These are phyloP conservation scores for Alternaria longipes DNA, from an alignment of 2,329 filamentous ascomycete genomes.

Conservation along the genomic window DNA sequence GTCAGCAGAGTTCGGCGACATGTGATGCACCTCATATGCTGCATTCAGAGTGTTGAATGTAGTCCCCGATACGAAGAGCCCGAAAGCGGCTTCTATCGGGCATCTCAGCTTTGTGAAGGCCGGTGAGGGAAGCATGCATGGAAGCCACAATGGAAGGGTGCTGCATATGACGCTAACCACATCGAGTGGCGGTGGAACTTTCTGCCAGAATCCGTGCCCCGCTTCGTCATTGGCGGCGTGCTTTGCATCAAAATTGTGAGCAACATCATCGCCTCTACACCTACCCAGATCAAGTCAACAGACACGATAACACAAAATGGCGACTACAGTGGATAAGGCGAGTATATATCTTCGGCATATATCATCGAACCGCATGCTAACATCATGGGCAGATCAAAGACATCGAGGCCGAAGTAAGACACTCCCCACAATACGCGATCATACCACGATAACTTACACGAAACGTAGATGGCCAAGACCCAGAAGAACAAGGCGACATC, in stretches of 20 bases:
- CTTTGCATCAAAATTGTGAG: conserved; percentile 45
- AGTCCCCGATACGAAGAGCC: conserved; percentile 14
- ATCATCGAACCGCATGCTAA: conserved; percentile 45
- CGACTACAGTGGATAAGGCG: conserved; percentile 97
- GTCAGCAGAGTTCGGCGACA: conserved; percentile 28
- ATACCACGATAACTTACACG: conserved; percentile 34
- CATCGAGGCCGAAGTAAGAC: conserved; percentile 88
- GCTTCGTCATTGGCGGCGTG: conserved; percentile 37
- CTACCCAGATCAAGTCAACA: conserved; percentile 12
- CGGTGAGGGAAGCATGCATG: conserved; percentile 14
- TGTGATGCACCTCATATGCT: conserved; percentile 15
- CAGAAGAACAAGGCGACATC: conserved; percentile 98
- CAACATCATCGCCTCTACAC: conserved; percentile 17
- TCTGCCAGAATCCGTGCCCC: conserved; percentile 30
- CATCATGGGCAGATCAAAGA: conserved; percentile 79
- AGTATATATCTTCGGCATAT: conserved; percentile 35
- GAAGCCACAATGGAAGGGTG: conserved; percentile 15
- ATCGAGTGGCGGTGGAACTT: conserved; percentile 22
- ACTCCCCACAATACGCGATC: conserved; percentile 28
- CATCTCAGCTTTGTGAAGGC: conserved; percentile 24
- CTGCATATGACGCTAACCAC: conserved; percentile 8
- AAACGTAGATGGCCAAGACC: conserved; percentile 83
- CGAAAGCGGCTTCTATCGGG: conserved; percentile 37
- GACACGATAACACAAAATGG: conserved; percentile 69
- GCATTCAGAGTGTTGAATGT: conserved; percentile 7